phyloP scores from a whole-genome alignment of 306 rosid genomes.

The Psophocarpus tetragonolobus region DNA sequence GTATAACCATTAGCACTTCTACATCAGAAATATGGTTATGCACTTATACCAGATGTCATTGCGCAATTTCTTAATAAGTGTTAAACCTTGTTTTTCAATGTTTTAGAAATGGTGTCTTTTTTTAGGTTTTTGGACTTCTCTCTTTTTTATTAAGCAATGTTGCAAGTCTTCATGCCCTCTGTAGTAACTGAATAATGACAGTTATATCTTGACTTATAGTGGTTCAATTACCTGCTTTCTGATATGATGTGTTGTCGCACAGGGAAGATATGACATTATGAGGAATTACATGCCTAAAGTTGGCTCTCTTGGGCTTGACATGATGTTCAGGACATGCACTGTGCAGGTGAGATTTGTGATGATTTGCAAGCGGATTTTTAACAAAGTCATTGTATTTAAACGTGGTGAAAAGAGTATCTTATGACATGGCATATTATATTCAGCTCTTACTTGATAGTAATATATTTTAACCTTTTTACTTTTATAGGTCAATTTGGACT shows the following conservation, averaged over 20 bases:
- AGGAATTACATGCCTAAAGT: slow-evolving; percentile 96
- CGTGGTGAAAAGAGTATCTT: slow-evolving; percentile 29
- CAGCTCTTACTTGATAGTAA: slow-evolving; percentile 30
- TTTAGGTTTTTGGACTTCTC: not conserved
- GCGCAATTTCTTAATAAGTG: slow-evolving; percentile 3
- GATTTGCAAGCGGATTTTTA: slow-evolving; percentile 16
- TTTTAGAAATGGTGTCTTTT: not conserved
- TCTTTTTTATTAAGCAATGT: not conserved
- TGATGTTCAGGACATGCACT: slow-evolving; percentile 99
- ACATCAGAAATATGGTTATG: slow-evolving; percentile 15
- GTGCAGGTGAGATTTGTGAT: slow-evolving; percentile 73
- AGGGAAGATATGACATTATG: slow-evolving; percentile 96
- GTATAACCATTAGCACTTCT: not conserved
- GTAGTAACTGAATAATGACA: slow-evolving; percentile 17
- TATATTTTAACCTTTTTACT: slow-evolving; percentile 16
- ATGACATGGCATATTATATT: slow-evolving; percentile 3
- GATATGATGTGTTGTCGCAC: slow-evolving; percentile 48
- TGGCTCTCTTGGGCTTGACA: slow-evolving; percentile 95
- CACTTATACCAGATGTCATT: slow-evolving; percentile 5
- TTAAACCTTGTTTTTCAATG: not conserved
- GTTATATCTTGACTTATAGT: slow-evolving; percentile 20
- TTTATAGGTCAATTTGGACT: slow-evolving; percentile 92
- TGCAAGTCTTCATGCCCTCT: not conserved
- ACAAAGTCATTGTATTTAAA: slow-evolving; percentile 9
- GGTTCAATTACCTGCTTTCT: slow-evolving; percentile 37